phyloP scores from a whole-genome alignment of 495 filamentous ascomycete species.

The Penicillium herquei region DNA sequence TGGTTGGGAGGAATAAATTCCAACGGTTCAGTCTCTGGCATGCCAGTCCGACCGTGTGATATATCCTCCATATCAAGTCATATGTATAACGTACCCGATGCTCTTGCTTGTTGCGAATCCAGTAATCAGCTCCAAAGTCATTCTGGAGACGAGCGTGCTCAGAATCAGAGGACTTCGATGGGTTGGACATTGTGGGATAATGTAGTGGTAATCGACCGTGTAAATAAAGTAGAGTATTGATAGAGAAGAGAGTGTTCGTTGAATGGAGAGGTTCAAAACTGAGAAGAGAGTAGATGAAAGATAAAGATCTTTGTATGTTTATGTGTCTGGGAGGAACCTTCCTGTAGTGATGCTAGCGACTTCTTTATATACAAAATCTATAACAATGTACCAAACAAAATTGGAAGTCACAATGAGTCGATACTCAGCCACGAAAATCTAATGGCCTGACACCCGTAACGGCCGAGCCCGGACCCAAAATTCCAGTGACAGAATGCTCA shows the following conservation, averaged over 20 bases:
- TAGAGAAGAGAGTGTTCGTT: background rate
- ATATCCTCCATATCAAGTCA: no score
- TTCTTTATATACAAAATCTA: background rate
- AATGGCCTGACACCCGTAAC: background rate
- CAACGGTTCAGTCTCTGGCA: no score
- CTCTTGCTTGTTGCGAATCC: constrained; percentile 26
- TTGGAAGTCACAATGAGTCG: background rate
- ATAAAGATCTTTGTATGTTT: background rate
- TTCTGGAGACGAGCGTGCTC: constrained; percentile 33
- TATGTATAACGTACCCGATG: constrained; percentile 23
- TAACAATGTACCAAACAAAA: background rate
- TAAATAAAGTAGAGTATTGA: background rate
- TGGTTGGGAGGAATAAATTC: no score
- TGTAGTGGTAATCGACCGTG: background rate
- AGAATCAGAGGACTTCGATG: constrained; percentile 5
- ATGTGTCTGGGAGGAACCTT: background rate
- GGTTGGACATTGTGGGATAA: constrained; percentile 4
- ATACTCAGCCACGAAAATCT: background rate
- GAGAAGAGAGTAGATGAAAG: no score
- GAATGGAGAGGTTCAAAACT: no score
- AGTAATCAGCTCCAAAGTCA: constrained; percentile 42
- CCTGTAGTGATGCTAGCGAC: background rate
- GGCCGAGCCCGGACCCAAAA: background rate
- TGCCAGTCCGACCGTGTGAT: no score
- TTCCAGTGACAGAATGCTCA: background rate